phyloP scores from a whole-genome alignment of 2,329 filamentous ascomycete species.

The Apiospora kogelbergensis region DNA sequence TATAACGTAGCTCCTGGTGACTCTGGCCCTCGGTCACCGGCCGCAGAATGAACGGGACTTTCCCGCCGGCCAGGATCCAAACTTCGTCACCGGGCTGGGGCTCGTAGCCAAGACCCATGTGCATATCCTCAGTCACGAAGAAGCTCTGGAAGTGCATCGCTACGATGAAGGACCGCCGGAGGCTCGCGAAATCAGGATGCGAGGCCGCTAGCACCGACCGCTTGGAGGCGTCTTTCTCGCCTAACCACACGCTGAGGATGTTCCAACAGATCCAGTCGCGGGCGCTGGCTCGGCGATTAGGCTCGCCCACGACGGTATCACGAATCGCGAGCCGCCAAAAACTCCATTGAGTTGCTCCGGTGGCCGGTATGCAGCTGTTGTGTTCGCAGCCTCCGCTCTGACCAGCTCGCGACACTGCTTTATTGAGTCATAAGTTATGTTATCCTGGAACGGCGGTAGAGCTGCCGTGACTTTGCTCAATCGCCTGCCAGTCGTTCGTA shows the following conservation, averaged over 20 bases:
- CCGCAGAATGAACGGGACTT: conserved; percentile 9
- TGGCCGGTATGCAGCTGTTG: neutral
- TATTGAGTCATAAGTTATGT: neutral
- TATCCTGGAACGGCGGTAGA: neutral
- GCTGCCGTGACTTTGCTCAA: neutral
- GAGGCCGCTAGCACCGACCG: neutral
- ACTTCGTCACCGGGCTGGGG: conserved; percentile 8
- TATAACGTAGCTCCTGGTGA: neutral
- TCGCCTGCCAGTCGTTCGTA: neutral
- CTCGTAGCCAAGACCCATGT: conserved; percentile 9
- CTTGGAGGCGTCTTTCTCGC: neutral
- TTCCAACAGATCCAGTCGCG: conserved; percentile 9
- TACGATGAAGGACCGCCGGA: neutral
- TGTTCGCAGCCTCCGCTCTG: neutral
- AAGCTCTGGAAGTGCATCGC: neutral
- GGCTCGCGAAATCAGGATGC: neutral
- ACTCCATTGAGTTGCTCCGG: neutral
- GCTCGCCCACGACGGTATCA: neutral
- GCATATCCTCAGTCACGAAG: conserved; percentile 4
- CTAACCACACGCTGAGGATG: neutral
- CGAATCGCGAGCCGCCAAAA: neutral
- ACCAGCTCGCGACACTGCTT: neutral
- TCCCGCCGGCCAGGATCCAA: conserved; percentile 1
- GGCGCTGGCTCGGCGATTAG: neutral
- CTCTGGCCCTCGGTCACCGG: neutral